phyloP scores from a whole-genome alignment of 495 filamentous ascomycete species.

The Chaetomidium leptoderma region DNA sequence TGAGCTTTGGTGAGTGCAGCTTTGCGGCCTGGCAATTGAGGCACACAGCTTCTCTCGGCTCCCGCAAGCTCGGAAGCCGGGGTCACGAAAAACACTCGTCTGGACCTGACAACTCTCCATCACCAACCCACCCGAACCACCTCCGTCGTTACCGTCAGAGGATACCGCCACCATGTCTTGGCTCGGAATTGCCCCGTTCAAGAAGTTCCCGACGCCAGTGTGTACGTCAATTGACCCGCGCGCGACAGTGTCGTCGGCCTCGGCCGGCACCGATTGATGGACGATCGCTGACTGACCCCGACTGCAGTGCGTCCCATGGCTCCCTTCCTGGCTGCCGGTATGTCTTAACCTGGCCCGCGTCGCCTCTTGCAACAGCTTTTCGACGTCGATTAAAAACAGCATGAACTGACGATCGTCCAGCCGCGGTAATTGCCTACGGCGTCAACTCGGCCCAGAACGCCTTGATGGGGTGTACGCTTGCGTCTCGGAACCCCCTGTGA shows the following conservation, averaged over 20 bases:
- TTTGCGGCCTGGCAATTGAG: too few relatives aligned
- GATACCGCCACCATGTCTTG: slow-evolving; percentile 62
- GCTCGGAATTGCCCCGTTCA: slow-evolving; percentile 59
- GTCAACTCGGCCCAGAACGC: slow-evolving; percentile 70
- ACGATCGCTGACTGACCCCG: slow-evolving; percentile 17
- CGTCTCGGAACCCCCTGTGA: slow-evolving; percentile 8
- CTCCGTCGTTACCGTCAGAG: slow-evolving; percentile 25
- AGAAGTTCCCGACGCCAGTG: slow-evolving; percentile 87
- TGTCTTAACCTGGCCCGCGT: slow-evolving; percentile 28
- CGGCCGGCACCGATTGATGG: not conserved
- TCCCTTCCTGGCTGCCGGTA: slow-evolving; percentile 95
- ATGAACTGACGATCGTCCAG: slow-evolving; percentile 42
- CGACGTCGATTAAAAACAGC: not conserved
- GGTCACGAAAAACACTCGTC: slow-evolving; percentile 45
- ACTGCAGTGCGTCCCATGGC: slow-evolving; percentile 75
- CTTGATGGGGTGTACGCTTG: slow-evolving; percentile 66
- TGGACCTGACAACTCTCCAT: slow-evolving; percentile 26
- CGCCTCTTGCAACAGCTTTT: not conserved
- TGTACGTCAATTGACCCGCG: slow-evolving; percentile 58
- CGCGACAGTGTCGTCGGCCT: slow-evolving; percentile 13
- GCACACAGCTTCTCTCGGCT: slow-evolving; percentile 7
- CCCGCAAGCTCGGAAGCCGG: slow-evolving; percentile 19
- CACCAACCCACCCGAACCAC: slow-evolving; percentile 22
- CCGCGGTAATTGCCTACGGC: slow-evolving; percentile 78
- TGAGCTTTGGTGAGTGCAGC: too few relatives aligned